Conservation (phyloP, 2,329 filamentous ascomycete genomes). For the Gaeumannomyces sp. region DNA sequence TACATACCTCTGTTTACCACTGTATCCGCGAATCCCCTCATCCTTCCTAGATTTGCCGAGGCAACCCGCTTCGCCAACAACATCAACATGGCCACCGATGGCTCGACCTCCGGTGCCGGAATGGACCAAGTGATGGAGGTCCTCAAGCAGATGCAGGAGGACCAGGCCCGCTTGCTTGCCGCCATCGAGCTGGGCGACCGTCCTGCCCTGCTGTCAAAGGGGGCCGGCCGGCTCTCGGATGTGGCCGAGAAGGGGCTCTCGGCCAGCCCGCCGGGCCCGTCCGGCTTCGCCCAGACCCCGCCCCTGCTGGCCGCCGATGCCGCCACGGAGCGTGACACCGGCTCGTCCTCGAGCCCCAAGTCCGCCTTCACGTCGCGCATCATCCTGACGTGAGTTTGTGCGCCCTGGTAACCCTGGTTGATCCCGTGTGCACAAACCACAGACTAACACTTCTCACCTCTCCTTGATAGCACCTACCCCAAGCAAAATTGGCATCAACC, state of each 20-base stretch:
- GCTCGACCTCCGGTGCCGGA: constrained; percentile 8
- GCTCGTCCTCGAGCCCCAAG: constrained; percentile 27
- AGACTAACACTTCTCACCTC: not conserved
- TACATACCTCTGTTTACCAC: not conserved
- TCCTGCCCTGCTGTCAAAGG: constrained; percentile 7
- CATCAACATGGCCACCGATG: not conserved
- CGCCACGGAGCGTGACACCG: constrained; percentile 13
- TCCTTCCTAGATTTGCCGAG: not conserved
- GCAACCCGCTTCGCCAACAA: not conserved
- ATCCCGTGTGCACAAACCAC: not conserved
- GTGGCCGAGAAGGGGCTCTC: not conserved
- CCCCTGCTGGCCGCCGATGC: constrained; percentile 19
- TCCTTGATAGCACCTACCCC: constrained; percentile 64
- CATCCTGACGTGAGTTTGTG: constrained; percentile 41
- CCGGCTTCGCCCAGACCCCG: constrained; percentile 16
- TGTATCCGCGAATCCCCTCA: not conserved
- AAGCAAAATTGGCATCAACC: constrained; percentile 91
- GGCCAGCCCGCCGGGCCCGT: constrained; percentile 14
- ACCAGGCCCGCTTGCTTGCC: constrained; percentile 34
- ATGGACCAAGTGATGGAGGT: constrained; percentile 29
- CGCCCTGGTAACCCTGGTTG: not conserved
- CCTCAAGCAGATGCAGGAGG: constrained; percentile 32
- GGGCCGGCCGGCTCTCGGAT: constrained; percentile 1
- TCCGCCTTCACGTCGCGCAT: constrained; percentile 47
- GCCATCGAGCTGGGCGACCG: constrained; percentile 22